Evolutionary conservation across 2,329 filamentous ascomycete genomes (phyloP), one percentile per base, ranked within the genome.

Genomic region (Aspergillus pseudoterreus): DNA sequence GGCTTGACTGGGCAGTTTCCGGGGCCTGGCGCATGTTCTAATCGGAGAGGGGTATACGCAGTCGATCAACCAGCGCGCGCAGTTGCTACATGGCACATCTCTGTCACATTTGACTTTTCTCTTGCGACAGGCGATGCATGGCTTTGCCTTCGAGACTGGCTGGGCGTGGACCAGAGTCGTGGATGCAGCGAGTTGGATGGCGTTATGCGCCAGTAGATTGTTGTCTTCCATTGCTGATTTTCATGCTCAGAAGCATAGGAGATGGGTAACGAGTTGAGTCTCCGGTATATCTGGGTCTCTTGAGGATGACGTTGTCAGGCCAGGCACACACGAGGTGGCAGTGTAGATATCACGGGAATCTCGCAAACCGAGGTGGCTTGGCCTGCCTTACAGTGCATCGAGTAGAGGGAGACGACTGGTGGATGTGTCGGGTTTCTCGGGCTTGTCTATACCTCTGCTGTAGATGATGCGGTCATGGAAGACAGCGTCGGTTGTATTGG

Each of bases 51-150:
- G 56, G 36, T 51, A 58, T 12, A 54, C 42, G n/a, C 56, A 60
- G 11, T 53, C 46, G 9, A 55, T 46, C 4, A 50, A 51, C 56
- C 55, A 58, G 22, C 48, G 43, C 6, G 41, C 45, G 47, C 63
- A 66, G 24, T 62, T 64, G 35, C 57, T 54, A 50, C 63, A 67
- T 12, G 64, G 63, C 39, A 57, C 51, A 8, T 58, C 53, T 48
- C 59, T 55, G 50, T 65, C 61, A 41, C 63, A 67, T 57, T 61
- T 65, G 36, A 66, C 57, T 52, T 66, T 66, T 45, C 64, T 59
- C 36, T 49, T 51, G 24, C 61, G 55, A 53, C 64, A 67, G n/a
- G 58, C 57, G 15, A 55, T 53, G 45, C 65, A 67, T 22, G 65
- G 45, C 19, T 57, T 59, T 12, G 32, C 43, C 45, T 59, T 57